Base-by-base conservation (phyloP, 805 yeast species). In the Yarrowia keelungensis region DNA sequence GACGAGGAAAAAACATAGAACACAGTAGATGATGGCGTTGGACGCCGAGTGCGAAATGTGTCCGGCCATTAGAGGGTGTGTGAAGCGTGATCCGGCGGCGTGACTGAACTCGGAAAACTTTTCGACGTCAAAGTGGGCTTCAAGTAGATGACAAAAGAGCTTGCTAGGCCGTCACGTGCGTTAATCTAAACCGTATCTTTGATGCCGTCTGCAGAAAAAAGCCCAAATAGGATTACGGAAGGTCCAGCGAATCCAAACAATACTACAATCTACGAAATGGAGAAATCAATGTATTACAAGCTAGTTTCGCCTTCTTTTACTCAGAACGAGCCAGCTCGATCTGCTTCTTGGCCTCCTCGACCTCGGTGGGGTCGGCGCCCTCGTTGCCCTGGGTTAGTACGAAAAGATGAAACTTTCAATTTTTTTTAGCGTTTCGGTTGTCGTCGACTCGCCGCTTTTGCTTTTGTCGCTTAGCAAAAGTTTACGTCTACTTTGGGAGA, bases 11-110 rank as follows among this genome's bases (percentile, higher is more conserved):
- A 81, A 79, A 56, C 86, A 86, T 71, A 87, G 88, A 1, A 90
- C 83, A 19, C 84, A 77, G 78, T 87, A 89, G 22, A 88, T 81
- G 71, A 89, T 85, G 65, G 90, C 90, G 73, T 89, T 84, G 2
- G 91, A 80, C n/a, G 87, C 88, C 72, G 81, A 83, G 56, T 75
- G 76, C 3, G 90, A 85, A 10, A 62, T 62, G 36, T 62, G 46
- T 38, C 67, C 67, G 36, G 45, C 38, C 56, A 62, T 47, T 5
- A 15, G 38, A 10, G 49, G 7, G 26, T 36, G 36, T 8, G 9
- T 12, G 32, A 26, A 26, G 32, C 32, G 32, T 26, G 7, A 5
- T 26, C 32, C 32, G 32, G 32, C 32, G 32, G 32, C 32, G 32
- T 26, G 32, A 26, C 32, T 26, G 32, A 26, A 26, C 32, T 26